Percentiles rank a stretch among this genome's conserved stretches.
Conservation (phyloP, 805 yeast species). For the Hanseniaspora singularis region DNA sequence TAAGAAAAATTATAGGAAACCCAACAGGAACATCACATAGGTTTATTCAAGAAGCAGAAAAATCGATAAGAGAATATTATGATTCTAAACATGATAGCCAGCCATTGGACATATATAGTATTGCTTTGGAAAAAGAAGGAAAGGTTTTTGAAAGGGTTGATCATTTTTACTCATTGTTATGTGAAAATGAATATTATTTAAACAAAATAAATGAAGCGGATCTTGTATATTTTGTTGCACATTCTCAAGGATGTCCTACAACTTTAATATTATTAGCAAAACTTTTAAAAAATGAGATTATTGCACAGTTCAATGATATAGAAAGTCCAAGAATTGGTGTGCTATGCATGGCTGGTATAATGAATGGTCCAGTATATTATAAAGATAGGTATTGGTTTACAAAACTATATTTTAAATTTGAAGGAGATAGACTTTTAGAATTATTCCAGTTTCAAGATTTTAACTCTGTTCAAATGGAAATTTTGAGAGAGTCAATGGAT, state of each 20-base stretch:
- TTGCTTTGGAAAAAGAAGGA: constrained; percentile 91
- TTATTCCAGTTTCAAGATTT: constrained; percentile 78
- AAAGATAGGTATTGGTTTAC: constrained; percentile 69
- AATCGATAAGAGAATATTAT: constrained; percentile 60
- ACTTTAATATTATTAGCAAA: constrained; percentile 66
- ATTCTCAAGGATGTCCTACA: constrained; percentile 94
- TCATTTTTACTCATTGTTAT: constrained; percentile 58
- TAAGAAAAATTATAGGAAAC: constrained; percentile 80
- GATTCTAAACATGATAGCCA: constrained; percentile 16
- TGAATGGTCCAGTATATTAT: constrained; percentile 88
- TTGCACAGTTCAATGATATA: constrained; percentile 17
- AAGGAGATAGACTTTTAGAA: constrained; percentile 74
- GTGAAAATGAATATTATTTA: constrained; percentile 41
- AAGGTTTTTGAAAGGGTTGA: constrained; percentile 76
- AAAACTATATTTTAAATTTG: constrained; percentile 82
- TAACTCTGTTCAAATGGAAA: constrained; percentile 57
- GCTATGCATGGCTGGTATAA: constrained; percentile 90
- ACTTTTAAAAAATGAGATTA: constrained; percentile 48
- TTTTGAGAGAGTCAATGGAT: constrained; percentile 54
- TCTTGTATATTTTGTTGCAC: constrained; percentile 81
- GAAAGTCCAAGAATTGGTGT: constrained; percentile 44
- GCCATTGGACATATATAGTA: constrained; percentile 54
- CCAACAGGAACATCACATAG: constrained; percentile 92
- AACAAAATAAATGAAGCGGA: constrained; percentile 51
- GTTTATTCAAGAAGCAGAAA: constrained; percentile 84